Percentiles rank a stretch among this genome's conserved stretches.
phyloP scores from a whole-genome alignment of 352 stramenopile genomes.

The Nothophytophthora sp. region DNA sequence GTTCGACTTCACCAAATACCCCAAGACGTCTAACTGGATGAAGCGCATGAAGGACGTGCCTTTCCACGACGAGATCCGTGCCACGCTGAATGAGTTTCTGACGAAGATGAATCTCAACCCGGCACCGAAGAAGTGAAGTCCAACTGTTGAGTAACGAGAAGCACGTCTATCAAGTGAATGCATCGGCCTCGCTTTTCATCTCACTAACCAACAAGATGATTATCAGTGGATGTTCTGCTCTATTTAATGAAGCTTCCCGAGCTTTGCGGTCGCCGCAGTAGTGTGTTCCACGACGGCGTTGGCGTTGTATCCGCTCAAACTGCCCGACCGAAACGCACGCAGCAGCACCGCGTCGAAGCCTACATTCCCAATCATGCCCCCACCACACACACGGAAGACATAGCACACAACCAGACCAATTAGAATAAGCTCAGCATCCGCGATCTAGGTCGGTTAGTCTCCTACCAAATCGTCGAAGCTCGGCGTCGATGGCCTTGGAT shows the following conservation, averaged over 20 bases:
- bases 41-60: conserved; percentile 31
- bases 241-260: too few species aligned
- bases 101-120: conserved; percentile 1
- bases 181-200: too few species aligned
- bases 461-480: conserved; percentile 47
- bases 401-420: background rate
- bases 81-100: conserved; percentile 8
- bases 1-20: conserved; percentile 28
- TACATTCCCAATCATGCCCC: conserved; percentile 2
- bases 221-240: too few species aligned
- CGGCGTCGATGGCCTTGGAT: conserved; percentile 29
- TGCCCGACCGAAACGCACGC: conserved; percentile 58
- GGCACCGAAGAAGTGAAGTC: too few species aligned
- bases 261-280: too few species aligned
- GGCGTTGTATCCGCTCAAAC: conserved; percentile 61
- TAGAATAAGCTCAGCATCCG: background rate
- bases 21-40: conserved; percentile 27
- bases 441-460: background rate
- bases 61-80: conserved; percentile 31
- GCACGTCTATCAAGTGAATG: too few species aligned
- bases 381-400: background rate
- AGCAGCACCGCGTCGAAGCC: conserved; percentile 58
- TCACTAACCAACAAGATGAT: too few species aligned
- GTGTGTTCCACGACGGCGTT: conserved; percentile 27
- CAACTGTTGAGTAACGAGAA: too few species aligned